Conservation (phyloP, 1,284 basidiomycete genomes). For the Microbotryomycetes sp. region DNA sequence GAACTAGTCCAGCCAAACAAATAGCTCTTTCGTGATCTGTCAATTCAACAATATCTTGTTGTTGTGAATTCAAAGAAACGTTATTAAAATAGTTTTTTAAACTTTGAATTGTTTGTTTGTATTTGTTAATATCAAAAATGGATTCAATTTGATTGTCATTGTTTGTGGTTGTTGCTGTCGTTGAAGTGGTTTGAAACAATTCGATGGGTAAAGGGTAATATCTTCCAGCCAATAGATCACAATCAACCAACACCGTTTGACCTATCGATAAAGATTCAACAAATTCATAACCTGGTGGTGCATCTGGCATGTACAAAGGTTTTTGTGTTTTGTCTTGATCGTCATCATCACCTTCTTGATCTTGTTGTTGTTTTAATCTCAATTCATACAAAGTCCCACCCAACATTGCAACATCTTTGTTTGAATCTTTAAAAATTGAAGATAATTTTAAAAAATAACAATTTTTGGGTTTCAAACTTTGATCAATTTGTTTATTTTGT, state of each 20-base stretch:
- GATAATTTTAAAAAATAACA: conserved; percentile 11
- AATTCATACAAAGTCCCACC: conserved; percentile 20
- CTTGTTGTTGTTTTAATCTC: neutral
- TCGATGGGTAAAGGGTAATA: conserved; percentile 19
- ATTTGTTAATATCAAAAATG: neutral
- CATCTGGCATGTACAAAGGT: conserved; percentile 4
- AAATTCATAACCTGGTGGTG: conserved; percentile 19
- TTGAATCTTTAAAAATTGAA: conserved; percentile 12
- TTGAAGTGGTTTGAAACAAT: neutral
- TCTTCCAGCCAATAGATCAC: conserved; percentile 25
- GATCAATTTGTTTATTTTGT: neutral
- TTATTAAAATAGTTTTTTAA: too few species aligned
- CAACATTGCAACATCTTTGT: conserved; percentile 2
- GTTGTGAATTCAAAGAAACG: too few species aligned
- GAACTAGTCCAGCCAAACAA: neutral
- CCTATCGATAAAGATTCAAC: neutral
- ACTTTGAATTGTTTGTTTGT: too few species aligned
- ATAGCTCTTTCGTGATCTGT: neutral
- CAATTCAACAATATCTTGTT: too few species aligned
- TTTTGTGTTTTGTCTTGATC: neutral
- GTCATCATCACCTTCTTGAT: neutral
- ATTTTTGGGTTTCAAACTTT: neutral
- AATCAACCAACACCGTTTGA: neutral
- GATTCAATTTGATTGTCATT: neutral
- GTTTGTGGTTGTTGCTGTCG: too few species aligned